Evolutionary conservation across 2,329 filamentous ascomycete genomes (phyloP), one percentile per base, ranked within the genome.

Genomic region (Cladobotryum protrusum): DNA sequence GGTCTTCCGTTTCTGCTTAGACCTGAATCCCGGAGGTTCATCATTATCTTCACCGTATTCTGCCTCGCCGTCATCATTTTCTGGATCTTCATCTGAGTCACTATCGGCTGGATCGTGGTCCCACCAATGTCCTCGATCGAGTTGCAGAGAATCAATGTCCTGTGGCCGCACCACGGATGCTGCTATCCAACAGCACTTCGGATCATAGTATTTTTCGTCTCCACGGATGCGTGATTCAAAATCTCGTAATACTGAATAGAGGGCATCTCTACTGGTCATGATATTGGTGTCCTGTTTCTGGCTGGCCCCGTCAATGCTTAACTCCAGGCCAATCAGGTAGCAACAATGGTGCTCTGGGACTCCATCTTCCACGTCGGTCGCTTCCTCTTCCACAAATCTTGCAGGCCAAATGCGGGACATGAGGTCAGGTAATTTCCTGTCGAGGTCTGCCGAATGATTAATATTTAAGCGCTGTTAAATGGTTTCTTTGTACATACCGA

Each of bases 331-430:
- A 17, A 86, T 71, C 2, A 86, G 71, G 59, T 85, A 86, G 54
- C 72, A 80, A 3, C 79, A 79, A 35, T 81, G 72, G 54, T 81
- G 82, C 52, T 84, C 79, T 1, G 61, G 36, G 18, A n/a, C 39
- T 7, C 36, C 54, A 13, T 57, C 61, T 1, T 67, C 59, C 4
- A 56, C 55, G 6, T 57, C 54, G 4, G 52, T 49, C 7, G 54
- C 54, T 1, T 53, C 49, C 2, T 54, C 45, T 29, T 72, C 69
- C 5, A 76, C 70, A 52, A 85, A 86, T 9, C 79, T 72, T 6
- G 73, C 75, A 2, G 83, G 82, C 82, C 82, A 86, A 18, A 86
- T 79, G 17, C 80, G 74, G 2, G 77, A 72, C 43, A 75, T 66
- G 3, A 85, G 57, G 2, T 67, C 63, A 1, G 78, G 75, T 14